Evolutionary conservation across 331 rosid species (phyloP), one percentile per base, ranked within the genome.

Genomic region (Malus hybrid): DNA sequence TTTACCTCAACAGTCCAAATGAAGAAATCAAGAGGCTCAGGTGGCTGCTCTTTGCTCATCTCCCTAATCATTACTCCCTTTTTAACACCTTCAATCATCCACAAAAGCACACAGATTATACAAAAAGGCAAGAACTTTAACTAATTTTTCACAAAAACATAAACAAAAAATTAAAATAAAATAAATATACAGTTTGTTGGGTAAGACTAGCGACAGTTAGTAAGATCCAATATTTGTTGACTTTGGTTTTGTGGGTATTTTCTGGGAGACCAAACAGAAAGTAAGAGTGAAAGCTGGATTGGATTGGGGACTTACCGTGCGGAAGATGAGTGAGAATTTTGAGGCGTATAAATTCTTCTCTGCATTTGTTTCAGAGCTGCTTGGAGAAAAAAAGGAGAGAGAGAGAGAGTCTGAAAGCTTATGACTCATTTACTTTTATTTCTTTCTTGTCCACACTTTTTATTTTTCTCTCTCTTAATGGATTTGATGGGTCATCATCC

Each of bases 11-110:
- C 97, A 75, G 97, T 95, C 99, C 99, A 95, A 85, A 95, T 92
- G 89, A 95, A 95, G 92, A 95, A 95, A 92, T 92, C 99, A 76
- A 92, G 93, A 69, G 99, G 99, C 88, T 95, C 99, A 19, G 99
- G 99, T 76, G 82, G 88, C 80, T 86, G 96, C 77, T 90, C 92
- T 86, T 81, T 92, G 89, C 81, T 89, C 97, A 86, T 92, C 85
- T 87, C 89, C 86, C 90, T 78, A 80, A 80, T 82, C 86, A 91
- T 80, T 69, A 59, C 73, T 55, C 74, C 80, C 80, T 34, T 71
- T 56, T 73, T 42, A 68, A 50, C 18, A 72, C 90, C 95, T 89
- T 83, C 77, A 86, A 63, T 70, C 59, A 81, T 59, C n/a, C 80
- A 31, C 74, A 20, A 84, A 33, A 33, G 28, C 59, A 11, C 69